Conservation (phyloP, 2,329 filamentous ascomycete genomes). For the Fusarium stilboides region DNA sequence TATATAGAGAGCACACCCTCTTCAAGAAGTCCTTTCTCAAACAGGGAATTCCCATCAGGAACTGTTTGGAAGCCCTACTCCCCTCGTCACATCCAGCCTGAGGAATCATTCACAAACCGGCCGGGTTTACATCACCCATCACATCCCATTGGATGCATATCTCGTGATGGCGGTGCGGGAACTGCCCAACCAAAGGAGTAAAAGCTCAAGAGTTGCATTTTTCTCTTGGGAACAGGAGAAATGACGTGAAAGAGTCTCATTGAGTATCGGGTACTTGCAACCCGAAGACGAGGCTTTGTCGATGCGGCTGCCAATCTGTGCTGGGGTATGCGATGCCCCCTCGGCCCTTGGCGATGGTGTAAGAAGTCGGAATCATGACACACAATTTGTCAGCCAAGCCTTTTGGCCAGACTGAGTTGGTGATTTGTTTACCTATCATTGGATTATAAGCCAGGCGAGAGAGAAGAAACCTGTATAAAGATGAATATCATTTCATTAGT, state of each 20-base stretch:
- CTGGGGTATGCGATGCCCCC: conserved; percentile 2
- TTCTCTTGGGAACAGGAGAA: not conserved
- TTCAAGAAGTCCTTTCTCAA: not conserved
- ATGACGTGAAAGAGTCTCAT: conserved; percentile 29
- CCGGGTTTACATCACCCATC: conserved; percentile 10
- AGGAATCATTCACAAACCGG: conserved; percentile 1
- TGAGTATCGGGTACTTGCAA: conserved; percentile 29
- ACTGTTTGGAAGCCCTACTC: conserved; percentile 5
- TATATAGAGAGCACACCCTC: conserved; percentile 19
- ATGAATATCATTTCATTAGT: not conserved
- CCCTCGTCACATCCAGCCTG: not conserved
- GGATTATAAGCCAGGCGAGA: not conserved
- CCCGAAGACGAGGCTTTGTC: conserved; percentile 8
- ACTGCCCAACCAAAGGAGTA: not conserved
- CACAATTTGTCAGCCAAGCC: conserved; percentile 22
- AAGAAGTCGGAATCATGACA: conserved; percentile 19
- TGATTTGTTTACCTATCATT: not conserved
- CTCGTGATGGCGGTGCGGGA: conserved; percentile 13
- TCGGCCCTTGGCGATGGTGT: conserved; percentile 15
- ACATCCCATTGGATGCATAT: conserved; percentile 31
- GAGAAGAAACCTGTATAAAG: conserved; percentile 3
- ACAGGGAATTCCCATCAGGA: conserved; percentile 9
- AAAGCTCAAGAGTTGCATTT: conserved; percentile 8
- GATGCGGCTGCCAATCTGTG: conserved; percentile 2
- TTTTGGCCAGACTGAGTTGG: not conserved